These are phyloP conservation scores for Mycena metata DNA, from an alignment of 768 basidiomycete genomes.

Conservation along the genomic window DNA sequence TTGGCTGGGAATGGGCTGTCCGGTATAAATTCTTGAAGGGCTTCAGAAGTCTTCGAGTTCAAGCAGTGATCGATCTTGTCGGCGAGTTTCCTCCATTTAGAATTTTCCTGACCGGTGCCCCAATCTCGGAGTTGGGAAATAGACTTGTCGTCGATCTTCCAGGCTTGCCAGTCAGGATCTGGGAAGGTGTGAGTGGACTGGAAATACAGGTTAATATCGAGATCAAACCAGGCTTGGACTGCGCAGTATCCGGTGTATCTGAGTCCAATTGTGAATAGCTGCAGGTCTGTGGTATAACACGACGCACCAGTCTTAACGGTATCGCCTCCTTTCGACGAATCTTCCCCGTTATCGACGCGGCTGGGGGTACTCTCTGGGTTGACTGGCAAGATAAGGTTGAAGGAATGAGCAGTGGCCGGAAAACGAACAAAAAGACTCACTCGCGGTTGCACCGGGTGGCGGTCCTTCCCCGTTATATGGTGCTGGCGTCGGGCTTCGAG, in stretches of 20 bases:
- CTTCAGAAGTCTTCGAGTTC: no score
- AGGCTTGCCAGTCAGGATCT: constrained; percentile 21
- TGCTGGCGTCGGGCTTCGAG: no score
- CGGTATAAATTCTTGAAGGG: constrained; percentile 18
- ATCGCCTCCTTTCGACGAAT: constrained; percentile 20
- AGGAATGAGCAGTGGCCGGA: no score
- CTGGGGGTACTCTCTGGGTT: no score
- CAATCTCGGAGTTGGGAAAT: constrained; percentile 14
- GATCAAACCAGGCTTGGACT: no score
- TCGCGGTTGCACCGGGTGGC: no score
- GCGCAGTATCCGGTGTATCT: constrained; percentile 12
- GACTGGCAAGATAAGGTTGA: no score
- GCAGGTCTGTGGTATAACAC: constrained; percentile 22
- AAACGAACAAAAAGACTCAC: no score
- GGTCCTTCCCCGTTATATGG: no score
- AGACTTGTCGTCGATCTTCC: constrained; percentile 18
- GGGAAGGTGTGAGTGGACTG: no score
- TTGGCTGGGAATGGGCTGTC: no score
- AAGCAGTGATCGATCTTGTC: constrained; percentile 12
- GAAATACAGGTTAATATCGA: constrained; percentile 18
- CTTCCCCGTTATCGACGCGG: no score
- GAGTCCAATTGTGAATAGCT: constrained; percentile 7
- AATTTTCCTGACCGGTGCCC: constrained; percentile 10
- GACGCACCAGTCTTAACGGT: constrained; percentile 15
- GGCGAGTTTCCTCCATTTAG: constrained; percentile 20